Conservation (phyloP, 495 filamentous ascomycete species). For the Penicillium pancosmium region DNA sequence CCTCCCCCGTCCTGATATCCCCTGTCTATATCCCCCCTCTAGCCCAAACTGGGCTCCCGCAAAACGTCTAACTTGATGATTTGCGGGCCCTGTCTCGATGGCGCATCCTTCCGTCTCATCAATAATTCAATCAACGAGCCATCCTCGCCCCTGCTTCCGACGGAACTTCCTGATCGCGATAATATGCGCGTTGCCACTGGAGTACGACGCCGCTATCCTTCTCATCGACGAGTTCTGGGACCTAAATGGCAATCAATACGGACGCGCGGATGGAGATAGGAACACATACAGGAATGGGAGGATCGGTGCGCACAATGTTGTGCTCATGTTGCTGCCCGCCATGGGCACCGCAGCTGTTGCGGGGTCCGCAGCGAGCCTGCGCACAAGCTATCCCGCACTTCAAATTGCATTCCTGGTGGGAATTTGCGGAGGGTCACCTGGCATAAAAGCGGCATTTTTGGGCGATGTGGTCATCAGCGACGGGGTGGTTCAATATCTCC, state of each 20-base stretch:
- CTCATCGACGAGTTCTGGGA: conserved; percentile 29
- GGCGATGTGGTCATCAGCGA: conserved; percentile 1
- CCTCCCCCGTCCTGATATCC: too few species aligned
- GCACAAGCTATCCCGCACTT: conserved; percentile 13
- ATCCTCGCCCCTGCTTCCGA: neutral
- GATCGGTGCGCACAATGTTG: conserved; percentile 34
- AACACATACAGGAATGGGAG: conserved; percentile 23
- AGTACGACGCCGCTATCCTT: conserved; percentile 31
- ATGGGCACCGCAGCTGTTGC: conserved; percentile 32
- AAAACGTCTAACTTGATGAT: too few species aligned
- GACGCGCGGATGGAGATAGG: conserved; percentile 21
- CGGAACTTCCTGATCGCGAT: conserved; percentile 35
- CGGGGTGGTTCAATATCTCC: neutral
- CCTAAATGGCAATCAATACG: conserved; percentile 22
- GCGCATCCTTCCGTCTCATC: neutral
- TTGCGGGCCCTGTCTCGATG: neutral
- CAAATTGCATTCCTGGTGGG: conserved; percentile 12
- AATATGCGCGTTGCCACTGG: conserved; percentile 37
- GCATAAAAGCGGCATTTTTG: neutral
- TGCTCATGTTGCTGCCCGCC: conserved; percentile 26
- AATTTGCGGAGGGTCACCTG: neutral
- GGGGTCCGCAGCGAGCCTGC: conserved; percentile 5
- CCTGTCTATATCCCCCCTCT: too few species aligned
- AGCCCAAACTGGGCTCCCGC: too few species aligned
- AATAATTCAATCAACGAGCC: neutral